Percentiles rank a stretch among this genome's conserved stretches.
Evolutionary conservation across 495 filamentous ascomycete genomes (phyloP).

Genomic region (Hyaloscypha finlandica): DNA sequence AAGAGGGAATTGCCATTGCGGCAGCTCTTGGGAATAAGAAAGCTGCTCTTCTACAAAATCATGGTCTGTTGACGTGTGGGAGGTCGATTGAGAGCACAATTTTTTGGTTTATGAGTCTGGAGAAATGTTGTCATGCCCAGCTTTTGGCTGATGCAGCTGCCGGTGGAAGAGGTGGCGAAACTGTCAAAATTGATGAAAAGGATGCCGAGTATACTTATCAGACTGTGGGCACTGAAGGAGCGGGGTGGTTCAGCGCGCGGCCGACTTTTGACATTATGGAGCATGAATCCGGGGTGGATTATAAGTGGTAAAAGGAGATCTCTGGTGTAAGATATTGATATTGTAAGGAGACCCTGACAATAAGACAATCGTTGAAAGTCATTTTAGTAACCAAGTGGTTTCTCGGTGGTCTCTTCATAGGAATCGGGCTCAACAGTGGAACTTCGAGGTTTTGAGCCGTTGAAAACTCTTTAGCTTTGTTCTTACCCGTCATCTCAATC

Average conservation of each 20-base stretch:
- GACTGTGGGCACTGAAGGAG: slow-evolving; percentile 59
- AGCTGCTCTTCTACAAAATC: slow-evolving; percentile 71
- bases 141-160: slow-evolving; percentile 76
- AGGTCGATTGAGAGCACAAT: slow-evolving; percentile 59
- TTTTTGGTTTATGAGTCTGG: slow-evolving; percentile 76
- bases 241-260: slow-evolving; percentile 73
- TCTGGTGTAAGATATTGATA: background rate
- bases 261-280: slow-evolving; percentile 72
- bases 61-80: slow-evolving; percentile 57
- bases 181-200: slow-evolving; percentile 66
- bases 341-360: background rate
- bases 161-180: slow-evolving; percentile 60
- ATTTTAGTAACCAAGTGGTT: no score
- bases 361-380: background rate
- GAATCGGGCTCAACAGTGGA: no score
- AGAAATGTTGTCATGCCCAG: slow-evolving; percentile 77
- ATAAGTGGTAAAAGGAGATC: slow-evolving; percentile 31
- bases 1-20: slow-evolving; percentile 72
- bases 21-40: slow-evolving; percentile 65
- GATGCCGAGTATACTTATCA: slow-evolving; percentile 70
- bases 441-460: no score
- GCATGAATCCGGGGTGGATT: slow-evolving; percentile 28
- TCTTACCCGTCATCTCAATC: no score
- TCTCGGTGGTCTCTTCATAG: no score
- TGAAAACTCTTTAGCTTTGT: no score